Evolutionary conservation across 169 alveolate genomes (phyloP), one percentile per base, ranked within the genome.

Genomic region (Eimeria falciformis): DNA sequence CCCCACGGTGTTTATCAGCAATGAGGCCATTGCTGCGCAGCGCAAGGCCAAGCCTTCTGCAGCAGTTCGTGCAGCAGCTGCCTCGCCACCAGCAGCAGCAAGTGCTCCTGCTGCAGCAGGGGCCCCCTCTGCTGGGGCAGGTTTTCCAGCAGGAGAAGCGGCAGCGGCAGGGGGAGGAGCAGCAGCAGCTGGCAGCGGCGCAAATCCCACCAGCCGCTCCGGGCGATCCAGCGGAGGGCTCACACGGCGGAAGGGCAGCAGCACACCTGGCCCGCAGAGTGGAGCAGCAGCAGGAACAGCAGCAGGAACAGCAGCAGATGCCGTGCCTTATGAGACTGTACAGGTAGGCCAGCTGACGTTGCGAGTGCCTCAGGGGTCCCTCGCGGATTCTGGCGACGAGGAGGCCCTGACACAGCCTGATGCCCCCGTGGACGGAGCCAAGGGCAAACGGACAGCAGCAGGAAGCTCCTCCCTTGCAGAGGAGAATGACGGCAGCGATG

Each of bases 351-450:
- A 75, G 85, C 62, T 75, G 43, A 5, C 40, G 65, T 65, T 75
- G 85, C 85, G 55, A 21, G 85, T 75, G 65, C 85, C 85, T 33
- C 85, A 75, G 85, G 85, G 85, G n/a, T 40, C 27, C 3, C 85
- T 75, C 21, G 85, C 65, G 21, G 85, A 75, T 17, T 43, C 43
- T 25, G 66, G 21, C 1, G 65, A 45, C 21, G 85, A 75, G 27
- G 56, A 29, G 17, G 82, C 58, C 40, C 82, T 12, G 46, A 27
- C 40, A 5, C 40, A 11, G 3, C 46, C 27, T 23, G 85, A 75
- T 14, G 45, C 21, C 43, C 6, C 65, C 6, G 14, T 4, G 4
- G 85, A 75, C 7, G 85, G 21, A 11, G 55, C 23, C 3, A 75
- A 23, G 29, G 46, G 65, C 21, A 75, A 75, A n/a, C 58, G 85